A percentile compares a stretch with the other conserved stretches of the same genome.
Conservation (phyloP, 805 yeast genomes). For the Wickerhamiella cacticola region DNA sequence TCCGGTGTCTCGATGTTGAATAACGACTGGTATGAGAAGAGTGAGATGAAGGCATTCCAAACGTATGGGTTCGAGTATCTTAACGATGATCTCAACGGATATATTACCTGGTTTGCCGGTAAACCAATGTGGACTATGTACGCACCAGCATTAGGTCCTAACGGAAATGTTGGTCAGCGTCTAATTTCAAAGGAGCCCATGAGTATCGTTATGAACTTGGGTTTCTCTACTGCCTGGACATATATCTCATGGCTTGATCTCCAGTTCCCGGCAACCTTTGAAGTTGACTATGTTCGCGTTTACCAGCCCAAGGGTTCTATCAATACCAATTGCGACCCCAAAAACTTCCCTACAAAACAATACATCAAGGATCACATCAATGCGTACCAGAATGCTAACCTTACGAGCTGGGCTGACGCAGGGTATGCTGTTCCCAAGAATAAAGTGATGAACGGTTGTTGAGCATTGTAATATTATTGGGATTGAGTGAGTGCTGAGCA, state of each 20-base stretch:
- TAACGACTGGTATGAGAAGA: slow-evolving; percentile 67
- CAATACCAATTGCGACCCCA: slow-evolving; percentile 74
- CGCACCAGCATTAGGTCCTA: slow-evolving; percentile 69
- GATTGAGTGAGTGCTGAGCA: neutral
- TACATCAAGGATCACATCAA: slow-evolving; percentile 60
- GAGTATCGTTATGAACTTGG: slow-evolving; percentile 78
- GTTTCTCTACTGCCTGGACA: slow-evolving; percentile 86
- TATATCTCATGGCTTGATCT: slow-evolving; percentile 78
- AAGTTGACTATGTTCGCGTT: slow-evolving; percentile 77
- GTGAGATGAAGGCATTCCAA: slow-evolving; percentile 45
- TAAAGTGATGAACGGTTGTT: slow-evolving; percentile 41
- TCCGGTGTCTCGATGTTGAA: slow-evolving; percentile 74
- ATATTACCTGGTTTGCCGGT: slow-evolving; percentile 80
- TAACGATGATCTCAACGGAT: slow-evolving; percentile 59
- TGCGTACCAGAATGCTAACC: slow-evolving; percentile 58
- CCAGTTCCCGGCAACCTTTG: slow-evolving; percentile 64
- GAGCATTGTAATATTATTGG: neutral
- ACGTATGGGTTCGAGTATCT: slow-evolving; percentile 65
- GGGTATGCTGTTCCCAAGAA: slow-evolving; percentile 65
- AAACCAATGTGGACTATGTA: slow-evolving; percentile 65
- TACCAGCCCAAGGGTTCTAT: slow-evolving; percentile 65
- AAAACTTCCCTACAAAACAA: slow-evolving; percentile 69
- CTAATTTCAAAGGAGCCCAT: slow-evolving; percentile 80
- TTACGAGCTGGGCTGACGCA: slow-evolving; percentile 62
- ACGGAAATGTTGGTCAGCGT: slow-evolving; percentile 83